These are phyloP conservation scores for Anthoceros angustus DNA, from an alignment of 225 moss, liverwort and hornwort species.

Conservation along the genomic window DNA sequence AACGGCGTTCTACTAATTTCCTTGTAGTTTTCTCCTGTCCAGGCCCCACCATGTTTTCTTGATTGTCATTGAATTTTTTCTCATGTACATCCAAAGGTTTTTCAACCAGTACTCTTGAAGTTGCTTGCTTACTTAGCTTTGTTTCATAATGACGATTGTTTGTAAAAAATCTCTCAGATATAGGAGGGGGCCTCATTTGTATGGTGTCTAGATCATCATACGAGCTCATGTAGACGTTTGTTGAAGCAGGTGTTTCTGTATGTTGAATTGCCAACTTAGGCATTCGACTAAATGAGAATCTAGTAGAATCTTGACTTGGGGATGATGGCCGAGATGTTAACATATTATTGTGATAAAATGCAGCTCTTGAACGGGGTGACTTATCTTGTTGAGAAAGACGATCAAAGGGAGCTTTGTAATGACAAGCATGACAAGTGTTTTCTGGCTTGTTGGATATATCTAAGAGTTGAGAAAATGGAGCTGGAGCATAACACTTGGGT, in stretches of 20 bases:
- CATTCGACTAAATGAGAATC: background rate
- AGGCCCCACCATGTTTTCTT: no score
- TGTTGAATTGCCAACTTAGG: background rate
- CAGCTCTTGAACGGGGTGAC: background rate
- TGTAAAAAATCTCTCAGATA: background rate
- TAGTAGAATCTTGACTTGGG: background rate
- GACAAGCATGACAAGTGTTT: background rate
- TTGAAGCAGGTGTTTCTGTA: background rate
- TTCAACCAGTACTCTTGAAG: background rate
- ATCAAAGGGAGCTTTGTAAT: background rate
- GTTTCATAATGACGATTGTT: background rate
- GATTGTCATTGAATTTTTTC: background rate
- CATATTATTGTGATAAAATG: background rate
- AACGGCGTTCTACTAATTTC: background rate
- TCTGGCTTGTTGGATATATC: conserved; percentile 1
- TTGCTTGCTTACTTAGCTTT: background rate
- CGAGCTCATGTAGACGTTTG: background rate
- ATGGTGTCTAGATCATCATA: background rate
- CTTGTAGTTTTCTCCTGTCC: no score
- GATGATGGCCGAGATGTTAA: background rate
- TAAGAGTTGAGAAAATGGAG: background rate
- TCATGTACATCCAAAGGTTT: background rate
- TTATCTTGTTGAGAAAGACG: background rate
- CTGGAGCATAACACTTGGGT: background rate
- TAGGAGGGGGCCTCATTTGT: background rate